These are phyloP conservation scores for Mayamaea pseudoterrestris DNA, from an alignment of 108 stramenopile genomes.

Conservation along the genomic window DNA sequence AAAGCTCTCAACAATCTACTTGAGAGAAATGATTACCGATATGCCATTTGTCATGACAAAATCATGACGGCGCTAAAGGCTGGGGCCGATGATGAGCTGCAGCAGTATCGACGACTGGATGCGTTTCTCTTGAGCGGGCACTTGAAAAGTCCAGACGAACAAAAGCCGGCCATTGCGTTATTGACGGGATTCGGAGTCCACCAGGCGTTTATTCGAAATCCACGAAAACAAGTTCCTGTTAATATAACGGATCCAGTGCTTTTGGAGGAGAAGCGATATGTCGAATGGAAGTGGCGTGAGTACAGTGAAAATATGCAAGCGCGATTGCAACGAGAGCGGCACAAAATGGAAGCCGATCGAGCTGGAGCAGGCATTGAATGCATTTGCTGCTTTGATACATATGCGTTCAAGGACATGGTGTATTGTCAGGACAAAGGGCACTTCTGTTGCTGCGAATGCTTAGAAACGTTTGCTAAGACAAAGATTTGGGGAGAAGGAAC, in stretches of 20 bases:
- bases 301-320: conserved; percentile 13
- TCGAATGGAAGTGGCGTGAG: conserved; percentile 19
- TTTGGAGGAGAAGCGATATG: conserved; percentile 20
- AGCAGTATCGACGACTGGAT: too few species aligned
- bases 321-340: conserved; percentile 3
- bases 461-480: conserved; percentile 50
- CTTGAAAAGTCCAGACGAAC: too few species aligned
- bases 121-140: too few species aligned
- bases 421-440: conserved; percentile 59
- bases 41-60: too few species aligned
- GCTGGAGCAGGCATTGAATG: conserved; percentile 45
- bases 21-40: too few species aligned
- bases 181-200: too few species aligned
- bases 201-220: too few species aligned
- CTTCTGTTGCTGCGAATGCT: conserved; percentile 67
- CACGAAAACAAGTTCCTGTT: too few species aligned
- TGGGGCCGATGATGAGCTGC: too few species aligned
- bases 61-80: too few species aligned
- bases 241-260: conserved; percentile 18
- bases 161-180: too few species aligned
- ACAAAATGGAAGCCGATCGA: conserved; percentile 8
- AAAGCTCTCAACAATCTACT: too few species aligned
- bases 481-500: conserved; percentile 59
- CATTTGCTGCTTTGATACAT: conserved; percentile 58
- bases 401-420: conserved; percentile 67